Evolutionary conservation across 1,284 basidiomycete species (phyloP).

Genomic region (Thecaphora frezii): DNA sequence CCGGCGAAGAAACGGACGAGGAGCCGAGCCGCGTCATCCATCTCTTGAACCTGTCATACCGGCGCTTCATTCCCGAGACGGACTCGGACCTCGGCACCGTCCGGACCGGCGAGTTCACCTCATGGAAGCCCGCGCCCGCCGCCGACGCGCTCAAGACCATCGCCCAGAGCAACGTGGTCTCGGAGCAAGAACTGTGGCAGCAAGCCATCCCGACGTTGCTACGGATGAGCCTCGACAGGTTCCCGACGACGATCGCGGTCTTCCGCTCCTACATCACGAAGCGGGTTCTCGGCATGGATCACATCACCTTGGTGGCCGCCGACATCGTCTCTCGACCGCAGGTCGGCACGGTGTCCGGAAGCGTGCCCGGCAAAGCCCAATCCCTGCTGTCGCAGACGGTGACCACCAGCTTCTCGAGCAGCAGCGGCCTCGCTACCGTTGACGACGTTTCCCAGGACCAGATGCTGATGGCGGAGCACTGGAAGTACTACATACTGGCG

Average conservation of each 20-base stretch:
- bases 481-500: slow-evolving; percentile 82
- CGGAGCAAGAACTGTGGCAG: slow-evolving; percentile 61
- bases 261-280: slow-evolving; percentile 59
- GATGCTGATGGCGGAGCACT: slow-evolving; percentile 73
- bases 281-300: slow-evolving; percentile 60
- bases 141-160: slow-evolving; percentile 44
- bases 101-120: neutral
- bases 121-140: slow-evolving; percentile 33
- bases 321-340: slow-evolving; percentile 26
- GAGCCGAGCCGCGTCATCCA: slow-evolving; percentile 47
- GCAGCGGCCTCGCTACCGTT: neutral
- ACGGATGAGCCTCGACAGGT: slow-evolving; percentile 54
- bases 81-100: slow-evolving; percentile 17
- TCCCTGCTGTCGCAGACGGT: slow-evolving; percentile 18
- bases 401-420: slow-evolving; percentile 9
- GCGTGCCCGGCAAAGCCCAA: slow-evolving; percentile 8
- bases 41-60: slow-evolving; percentile 43
- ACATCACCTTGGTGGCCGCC: slow-evolving; percentile 58
- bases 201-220: slow-evolving; percentile 60
- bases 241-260: slow-evolving; percentile 59
- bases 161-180: slow-evolving; percentile 60
- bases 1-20: slow-evolving; percentile 26
- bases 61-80: slow-evolving; percentile 35
- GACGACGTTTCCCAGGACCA: slow-evolving; percentile 64
- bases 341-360: neutral